Evolutionary conservation across 208 protist genomes (phyloP), one percentile per base, ranked within the genome.

Genomic region (Angomonas desouzai): DNA sequence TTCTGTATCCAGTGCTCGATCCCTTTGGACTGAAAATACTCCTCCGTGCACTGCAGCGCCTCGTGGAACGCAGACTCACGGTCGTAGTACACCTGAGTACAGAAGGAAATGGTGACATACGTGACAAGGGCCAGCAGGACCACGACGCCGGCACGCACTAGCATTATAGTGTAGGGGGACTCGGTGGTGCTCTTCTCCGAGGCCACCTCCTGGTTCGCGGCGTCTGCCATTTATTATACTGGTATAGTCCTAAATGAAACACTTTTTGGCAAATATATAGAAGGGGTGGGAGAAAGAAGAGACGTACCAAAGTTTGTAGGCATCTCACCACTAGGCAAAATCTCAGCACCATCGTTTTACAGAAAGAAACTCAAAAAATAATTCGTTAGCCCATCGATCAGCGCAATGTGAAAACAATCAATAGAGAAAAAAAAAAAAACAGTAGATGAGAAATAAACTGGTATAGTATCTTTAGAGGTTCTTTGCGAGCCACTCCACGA

Each of bases 61-160:
- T 77, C 63, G 23, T 79, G 67, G 51, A 91, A 89, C 25, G 77
- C 83, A 4, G 62, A 59, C 45, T 87, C 79, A 18, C 80, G 80
- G 62, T 89, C 79, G 64, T 79, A 91, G 70, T 89, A 93, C n/a
- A 91, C 82, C 32, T 53, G 49, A 27, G 70, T 78, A 69, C 87
- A 93, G 72, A 79, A 93, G 23, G 64, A 67, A 23, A 87, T 68
- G 6, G 87, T 86, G 36, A 90, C 63, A 55, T 74, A 90, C 6
- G 70, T 65, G 23, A 88, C 76, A 30, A 85, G 33, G 0, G 72
- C 70, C 18, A 93, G 51, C 38, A 93, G 55, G 6, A 62, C 34
- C 16, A 88, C 55, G 16, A 93, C 64, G 38, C 65, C 74, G 20
- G 71, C 75, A 0, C 73, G 72, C 13, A 79, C 81, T 56, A 57